Evolutionary conservation across 1,139 yeast genomes (phyloP).

Genomic region (Blastobotrys apis): DNA sequence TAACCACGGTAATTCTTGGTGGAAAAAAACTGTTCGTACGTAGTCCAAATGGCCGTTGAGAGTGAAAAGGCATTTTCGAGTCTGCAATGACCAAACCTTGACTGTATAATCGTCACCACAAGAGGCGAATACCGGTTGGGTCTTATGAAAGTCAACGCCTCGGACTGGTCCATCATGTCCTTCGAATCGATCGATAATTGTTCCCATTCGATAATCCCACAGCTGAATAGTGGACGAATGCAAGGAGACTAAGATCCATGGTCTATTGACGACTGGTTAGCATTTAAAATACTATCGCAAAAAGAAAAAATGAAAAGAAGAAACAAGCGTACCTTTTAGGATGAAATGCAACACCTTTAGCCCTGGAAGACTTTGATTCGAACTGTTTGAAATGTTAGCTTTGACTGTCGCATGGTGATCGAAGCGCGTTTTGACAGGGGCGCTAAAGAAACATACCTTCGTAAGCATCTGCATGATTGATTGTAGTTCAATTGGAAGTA

Average conservation of each 20-base stretch:
- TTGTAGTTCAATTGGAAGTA: neutral
- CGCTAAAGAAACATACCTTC: conserved; percentile 59
- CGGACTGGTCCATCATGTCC: conserved; percentile 99
- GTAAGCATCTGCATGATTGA: conserved; percentile 85
- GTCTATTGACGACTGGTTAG: conserved; percentile 42
- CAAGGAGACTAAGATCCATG: conserved; percentile 94
- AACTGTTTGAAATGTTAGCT: conserved; percentile 44
- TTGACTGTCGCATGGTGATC: too few species aligned
- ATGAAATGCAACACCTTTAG: conserved; percentile 97
- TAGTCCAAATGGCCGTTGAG: conserved; percentile 89
- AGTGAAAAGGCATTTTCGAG: conserved; percentile 88
- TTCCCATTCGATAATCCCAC: conserved; percentile 99
- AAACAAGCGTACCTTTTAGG: conserved; percentile 55
- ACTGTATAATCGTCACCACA: conserved; percentile 97
- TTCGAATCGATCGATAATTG: conserved; percentile 91
- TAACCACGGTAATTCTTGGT: conserved; percentile 96
- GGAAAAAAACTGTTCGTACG: conserved; percentile 91
- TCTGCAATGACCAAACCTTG: conserved; percentile 92
- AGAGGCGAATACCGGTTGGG: conserved; percentile 94
- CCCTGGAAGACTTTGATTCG: conserved; percentile 97
- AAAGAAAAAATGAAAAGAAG: neutral
- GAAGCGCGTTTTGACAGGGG: too few species aligned
- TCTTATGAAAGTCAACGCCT: conserved; percentile 92
- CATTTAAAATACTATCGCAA: neutral
- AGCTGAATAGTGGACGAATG: conserved; percentile 93